phyloP scores from a whole-genome alignment of 1,139 yeast species.

The Geotrichum candidum region DNA sequence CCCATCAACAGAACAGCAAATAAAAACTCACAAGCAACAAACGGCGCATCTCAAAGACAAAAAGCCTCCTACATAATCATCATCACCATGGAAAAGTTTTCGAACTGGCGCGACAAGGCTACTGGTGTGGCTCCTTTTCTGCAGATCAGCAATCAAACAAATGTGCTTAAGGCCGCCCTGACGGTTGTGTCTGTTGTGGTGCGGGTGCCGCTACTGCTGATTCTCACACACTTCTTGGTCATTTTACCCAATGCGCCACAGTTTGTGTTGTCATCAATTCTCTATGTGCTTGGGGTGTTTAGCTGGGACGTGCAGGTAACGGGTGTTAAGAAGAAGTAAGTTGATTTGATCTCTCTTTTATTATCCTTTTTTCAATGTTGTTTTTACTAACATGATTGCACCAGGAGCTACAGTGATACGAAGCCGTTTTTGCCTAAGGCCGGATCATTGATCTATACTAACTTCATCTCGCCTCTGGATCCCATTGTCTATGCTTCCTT shows the following conservation, averaged over 20 bases:
- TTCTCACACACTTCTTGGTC: conserved; percentile 20
- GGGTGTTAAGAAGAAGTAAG: conserved; percentile 18
- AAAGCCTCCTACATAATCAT: neutral
- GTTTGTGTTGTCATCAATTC: conserved; percentile 22
- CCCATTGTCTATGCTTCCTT: conserved; percentile 31
- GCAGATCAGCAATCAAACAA: conserved; percentile 20
- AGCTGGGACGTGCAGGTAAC: conserved; percentile 18
- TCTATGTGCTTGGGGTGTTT: conserved; percentile 18
- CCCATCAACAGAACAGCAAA: neutral
- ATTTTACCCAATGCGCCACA: conserved; percentile 12
- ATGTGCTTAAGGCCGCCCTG: conserved; percentile 15
- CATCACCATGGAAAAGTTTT: conserved; percentile 37
- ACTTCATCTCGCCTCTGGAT: conserved; percentile 39
- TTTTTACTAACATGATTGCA: neutral
- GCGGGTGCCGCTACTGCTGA: conserved; percentile 24
- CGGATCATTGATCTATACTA: conserved; percentile 36
- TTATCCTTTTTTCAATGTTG: neutral
- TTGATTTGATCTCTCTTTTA: neutral
- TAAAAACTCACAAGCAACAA: neutral
- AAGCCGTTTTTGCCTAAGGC: conserved; percentile 21
- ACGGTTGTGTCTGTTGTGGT: conserved; percentile 23
- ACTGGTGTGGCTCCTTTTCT: conserved; percentile 41
- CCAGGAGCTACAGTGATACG: conserved; percentile 6
- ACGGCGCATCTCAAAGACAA: neutral
- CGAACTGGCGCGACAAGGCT: conserved; percentile 38